Evolutionary conservation across 108 stramenopile genomes (phyloP).

Genomic region (Nitzschia sp.): DNA sequence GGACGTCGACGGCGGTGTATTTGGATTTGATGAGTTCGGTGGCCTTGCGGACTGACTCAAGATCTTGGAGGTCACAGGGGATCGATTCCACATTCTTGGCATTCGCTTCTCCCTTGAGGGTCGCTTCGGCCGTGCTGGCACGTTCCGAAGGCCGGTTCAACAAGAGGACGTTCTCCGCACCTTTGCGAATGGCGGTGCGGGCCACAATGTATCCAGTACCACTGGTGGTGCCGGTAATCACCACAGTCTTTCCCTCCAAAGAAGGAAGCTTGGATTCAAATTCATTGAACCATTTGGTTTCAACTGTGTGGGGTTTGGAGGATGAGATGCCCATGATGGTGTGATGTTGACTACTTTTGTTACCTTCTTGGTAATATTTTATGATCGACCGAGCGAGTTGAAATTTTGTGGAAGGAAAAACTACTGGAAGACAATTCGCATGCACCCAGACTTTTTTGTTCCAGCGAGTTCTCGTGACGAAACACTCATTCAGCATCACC

Average conservation of each 20-base stretch:
- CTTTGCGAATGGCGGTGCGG: slow-evolving; percentile 34
- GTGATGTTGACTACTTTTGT: background rate
- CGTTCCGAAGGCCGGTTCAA: slow-evolving; percentile 51
- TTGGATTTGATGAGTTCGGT: slow-evolving; percentile 35
- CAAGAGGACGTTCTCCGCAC: slow-evolving; percentile 38
- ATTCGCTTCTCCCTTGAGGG: slow-evolving; percentile 19
- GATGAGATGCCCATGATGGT: slow-evolving; percentile 8
- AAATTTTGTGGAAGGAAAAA: no score
- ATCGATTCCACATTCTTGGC: slow-evolving; percentile 34
- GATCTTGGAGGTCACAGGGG: slow-evolving; percentile 45
- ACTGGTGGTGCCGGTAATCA: slow-evolving; percentile 47
- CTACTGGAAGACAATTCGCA: no score
- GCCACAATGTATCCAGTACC: slow-evolving; percentile 43
- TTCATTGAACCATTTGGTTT: slow-evolving; percentile 18
- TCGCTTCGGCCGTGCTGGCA: slow-evolving; percentile 27
- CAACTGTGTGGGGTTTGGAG: slow-evolving; percentile 5
- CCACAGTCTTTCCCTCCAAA: slow-evolving; percentile 47
- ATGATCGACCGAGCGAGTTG: no score
- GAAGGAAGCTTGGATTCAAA: slow-evolving; percentile 37
- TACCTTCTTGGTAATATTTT: no score
- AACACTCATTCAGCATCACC: no score
- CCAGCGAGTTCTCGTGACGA: no score
- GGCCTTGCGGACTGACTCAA: slow-evolving; percentile 40
- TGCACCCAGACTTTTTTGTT: no score
- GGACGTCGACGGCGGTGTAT: slow-evolving; percentile 38